Evolutionary conservation across 31 red algal genomes (phyloP).

Genomic region (Bonnemaisonia californica): DNA sequence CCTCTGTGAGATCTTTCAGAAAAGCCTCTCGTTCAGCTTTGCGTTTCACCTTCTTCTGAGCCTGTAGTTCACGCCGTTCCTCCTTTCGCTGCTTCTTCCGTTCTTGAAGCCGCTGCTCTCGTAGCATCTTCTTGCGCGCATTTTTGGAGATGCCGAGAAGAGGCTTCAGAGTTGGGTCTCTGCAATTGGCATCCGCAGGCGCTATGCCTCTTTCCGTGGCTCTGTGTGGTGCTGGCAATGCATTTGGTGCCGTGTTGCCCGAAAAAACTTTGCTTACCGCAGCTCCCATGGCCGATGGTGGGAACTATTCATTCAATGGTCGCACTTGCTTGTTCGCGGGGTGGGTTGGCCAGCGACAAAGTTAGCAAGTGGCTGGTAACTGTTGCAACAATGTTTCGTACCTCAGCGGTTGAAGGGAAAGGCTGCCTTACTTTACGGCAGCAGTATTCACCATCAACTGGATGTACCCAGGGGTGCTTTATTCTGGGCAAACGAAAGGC

Average conservation of each 20-base stretch:
- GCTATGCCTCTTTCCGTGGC: background rate
- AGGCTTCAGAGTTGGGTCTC: background rate
- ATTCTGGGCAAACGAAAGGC: too few relatives aligned
- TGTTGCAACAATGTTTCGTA: too few relatives aligned
- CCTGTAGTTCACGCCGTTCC: slow-evolving; percentile 15
- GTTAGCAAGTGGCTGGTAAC: too few relatives aligned
- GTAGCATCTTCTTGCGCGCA: slow-evolving; percentile 38
- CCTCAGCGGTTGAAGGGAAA: too few relatives aligned
- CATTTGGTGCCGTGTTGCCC: background rate
- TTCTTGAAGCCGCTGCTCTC: slow-evolving; percentile 37
- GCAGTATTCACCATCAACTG: too few relatives aligned
- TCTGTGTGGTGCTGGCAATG: background rate
- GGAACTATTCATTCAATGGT: too few relatives aligned
- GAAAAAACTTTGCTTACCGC: background rate
- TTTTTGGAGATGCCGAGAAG: slow-evolving; percentile 53
- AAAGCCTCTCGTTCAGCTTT: slow-evolving; percentile 34
- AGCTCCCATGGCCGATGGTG: background rate
- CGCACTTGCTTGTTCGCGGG: too few relatives aligned
- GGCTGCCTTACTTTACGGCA: too few relatives aligned
- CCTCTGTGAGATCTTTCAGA: slow-evolving; percentile 20
- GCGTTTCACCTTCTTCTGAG: slow-evolving; percentile 17
- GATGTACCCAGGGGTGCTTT: too few relatives aligned
- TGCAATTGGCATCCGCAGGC: background rate
- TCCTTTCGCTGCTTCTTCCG: slow-evolving; percentile 49
- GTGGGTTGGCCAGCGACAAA: too few relatives aligned